Evolutionary conservation across 208 protist genomes (phyloP).

Genomic region (Trypanosomatidae sp.): DNA sequence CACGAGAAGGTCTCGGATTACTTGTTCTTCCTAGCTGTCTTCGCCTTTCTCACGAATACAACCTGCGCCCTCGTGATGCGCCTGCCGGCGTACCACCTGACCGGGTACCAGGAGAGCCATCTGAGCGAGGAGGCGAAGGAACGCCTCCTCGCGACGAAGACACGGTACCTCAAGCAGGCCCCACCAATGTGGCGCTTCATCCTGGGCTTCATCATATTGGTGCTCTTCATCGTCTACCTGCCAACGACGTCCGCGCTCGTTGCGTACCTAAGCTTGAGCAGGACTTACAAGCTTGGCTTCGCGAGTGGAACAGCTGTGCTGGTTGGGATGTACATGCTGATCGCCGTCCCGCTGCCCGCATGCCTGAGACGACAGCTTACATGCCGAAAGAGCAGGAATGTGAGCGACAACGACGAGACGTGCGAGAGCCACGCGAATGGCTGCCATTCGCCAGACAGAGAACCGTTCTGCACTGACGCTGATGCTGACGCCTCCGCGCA

Average conservation of each 20-base stretch:
- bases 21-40: conserved; percentile 54
- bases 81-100: conserved; percentile 55
- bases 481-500: neutral
- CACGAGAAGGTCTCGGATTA: conserved; percentile 22
- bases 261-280: conserved; percentile 27
- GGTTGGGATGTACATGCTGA: conserved; percentile 25
- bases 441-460: neutral
- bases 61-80: conserved; percentile 42
- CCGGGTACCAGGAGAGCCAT: conserved; percentile 31
- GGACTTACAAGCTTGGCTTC: conserved; percentile 29
- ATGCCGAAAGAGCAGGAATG: conserved; percentile 7
- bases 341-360: conserved; percentile 38
- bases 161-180: conserved; percentile 44
- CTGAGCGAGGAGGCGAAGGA: conserved; percentile 38
- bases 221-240: conserved; percentile 53
- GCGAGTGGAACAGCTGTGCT: conserved; percentile 39
- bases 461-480: conserved; percentile 5
- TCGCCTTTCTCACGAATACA: conserved; percentile 23
- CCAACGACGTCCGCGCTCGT: conserved; percentile 39
- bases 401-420: neutral
- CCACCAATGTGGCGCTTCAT: conserved; percentile 47
- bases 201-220: conserved; percentile 40
- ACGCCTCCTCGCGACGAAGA: conserved; percentile 24
- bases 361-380: neutral
- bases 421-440: neutral